Conservation (phyloP, 306 rosid species). For the Sophora flavescens region DNA sequence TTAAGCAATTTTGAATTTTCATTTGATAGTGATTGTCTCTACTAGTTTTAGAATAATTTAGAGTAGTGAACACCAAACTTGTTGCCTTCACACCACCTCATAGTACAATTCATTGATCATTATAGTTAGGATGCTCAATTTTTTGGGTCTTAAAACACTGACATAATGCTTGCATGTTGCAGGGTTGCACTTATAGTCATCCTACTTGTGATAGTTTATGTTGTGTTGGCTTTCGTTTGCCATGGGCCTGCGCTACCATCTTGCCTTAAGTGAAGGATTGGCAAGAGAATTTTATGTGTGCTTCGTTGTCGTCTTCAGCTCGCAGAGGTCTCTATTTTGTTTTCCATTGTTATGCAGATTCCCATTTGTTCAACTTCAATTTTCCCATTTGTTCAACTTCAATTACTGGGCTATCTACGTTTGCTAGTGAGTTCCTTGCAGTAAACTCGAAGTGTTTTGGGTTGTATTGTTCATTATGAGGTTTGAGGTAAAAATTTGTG, state of each 20-base stretch:
- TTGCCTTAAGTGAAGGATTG: conserved; percentile 66
- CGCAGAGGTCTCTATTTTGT: conserved; percentile 46
- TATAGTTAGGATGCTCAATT: conserved; percentile 18
- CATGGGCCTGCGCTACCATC: conserved; percentile 80
- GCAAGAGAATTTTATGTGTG: conserved; percentile 44
- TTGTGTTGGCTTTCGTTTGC: conserved; percentile 90
- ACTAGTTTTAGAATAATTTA: conserved; percentile 21
- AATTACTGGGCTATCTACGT: conserved; percentile 47
- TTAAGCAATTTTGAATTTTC: conserved; percentile 26
- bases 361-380: conserved; percentile 47
- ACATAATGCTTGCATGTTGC: conserved; percentile 56
- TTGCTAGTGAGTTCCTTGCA: conserved; percentile 52
- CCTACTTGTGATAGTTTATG: conserved; percentile 73
- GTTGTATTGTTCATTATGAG: conserved; percentile 47
- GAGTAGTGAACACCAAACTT: conserved; percentile 31
- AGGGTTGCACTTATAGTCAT: conserved; percentile 82
- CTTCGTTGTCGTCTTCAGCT: conserved; percentile 42
- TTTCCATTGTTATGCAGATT: conserved; percentile 49
- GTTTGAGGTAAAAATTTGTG: conserved; percentile 46
- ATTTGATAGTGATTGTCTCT: conserved; percentile 12
- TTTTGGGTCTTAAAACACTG: conserved; percentile 39
- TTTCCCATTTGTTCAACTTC: conserved; percentile 52
- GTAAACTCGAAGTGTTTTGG: conserved; percentile 49
- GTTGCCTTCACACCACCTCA: conserved; percentile 8
- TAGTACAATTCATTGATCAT: conserved; percentile 5